Evolutionary conservation across 1,284 basidiomycete species (phyloP), one percentile per base, ranked within the genome.

Genomic region (Fomitopsis betulina): DNA sequence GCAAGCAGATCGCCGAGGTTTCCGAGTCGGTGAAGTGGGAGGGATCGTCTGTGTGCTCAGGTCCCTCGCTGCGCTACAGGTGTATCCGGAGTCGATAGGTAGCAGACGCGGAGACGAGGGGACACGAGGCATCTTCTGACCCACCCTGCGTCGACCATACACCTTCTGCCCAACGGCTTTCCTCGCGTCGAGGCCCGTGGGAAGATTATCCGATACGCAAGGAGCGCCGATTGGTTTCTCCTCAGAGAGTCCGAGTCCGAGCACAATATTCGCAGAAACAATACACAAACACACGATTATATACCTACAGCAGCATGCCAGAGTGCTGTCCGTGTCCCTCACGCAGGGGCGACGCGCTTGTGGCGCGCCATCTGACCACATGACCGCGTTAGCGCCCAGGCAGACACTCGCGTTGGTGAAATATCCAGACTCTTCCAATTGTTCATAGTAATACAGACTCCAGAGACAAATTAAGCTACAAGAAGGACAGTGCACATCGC

Each of bases 71-170:
- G 19, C 27, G 25, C 25, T 47, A 15, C 12, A 21, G 27, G 25
- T 47, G 12, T 25, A 30, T 25, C 10, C 21, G 13, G 42, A 8
- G 23, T 15, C n/a, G 27, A 17, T 19, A 51, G 49, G 30, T 47
- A 47, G 45, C 23, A 15, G 19, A 32, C 15, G 30, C 32, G 30
- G 30, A 32, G 49, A 19, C 30, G 49, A 35, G 49, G 49, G 32
- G 10, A 23, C 49, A 51, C 49, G 49, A 51, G 49, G 49, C 49
- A 51, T 51, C 32, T 51, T 51, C 32, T 51, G 49, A 51, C 49
- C 49, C 17, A 35, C n/a, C n/a, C 9, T 51, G 49, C 35, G 32
- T 21, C 35, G 49, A 51, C n/a, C 49, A 10, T 19, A 35, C n/a
- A 37, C 32, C 32, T 32, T 51, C 32, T 19, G 32, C 15, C 4